A percentile compares a stretch with the other conserved stretches of the same genome.
These are phyloP conservation scores for Plantago ovata DNA, from an alignment of 257 asterid genomes.

Conservation along the genomic window DNA sequence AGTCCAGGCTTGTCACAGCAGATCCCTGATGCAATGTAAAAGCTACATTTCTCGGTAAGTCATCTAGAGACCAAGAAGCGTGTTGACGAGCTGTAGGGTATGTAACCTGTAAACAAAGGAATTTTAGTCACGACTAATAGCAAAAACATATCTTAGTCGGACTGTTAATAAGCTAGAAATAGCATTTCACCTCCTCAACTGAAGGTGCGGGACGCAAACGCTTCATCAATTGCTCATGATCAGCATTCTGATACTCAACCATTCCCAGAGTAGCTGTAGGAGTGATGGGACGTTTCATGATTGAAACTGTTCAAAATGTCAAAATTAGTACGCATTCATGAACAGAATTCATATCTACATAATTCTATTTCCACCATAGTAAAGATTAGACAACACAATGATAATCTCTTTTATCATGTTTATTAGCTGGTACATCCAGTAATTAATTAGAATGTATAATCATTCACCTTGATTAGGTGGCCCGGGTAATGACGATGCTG, in stretches of 20 bases:
- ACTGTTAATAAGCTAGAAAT: slow-evolving; percentile 12
- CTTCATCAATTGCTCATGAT: slow-evolving; percentile 93
- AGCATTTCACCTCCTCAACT: slow-evolving; percentile 80
- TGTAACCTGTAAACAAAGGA: slow-evolving; percentile 57
- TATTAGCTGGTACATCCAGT: slow-evolving; percentile 10
- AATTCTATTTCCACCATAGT: neutral
- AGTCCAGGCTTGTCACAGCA: slow-evolving; percentile 81
- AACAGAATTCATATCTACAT: neutral
- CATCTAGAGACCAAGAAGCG: slow-evolving; percentile 78
- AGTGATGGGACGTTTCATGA: slow-evolving; percentile 88
- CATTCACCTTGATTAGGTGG: slow-evolving; percentile 80
- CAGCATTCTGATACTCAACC: slow-evolving; percentile 84
- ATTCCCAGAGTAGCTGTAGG: slow-evolving; percentile 93
- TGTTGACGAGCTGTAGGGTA: slow-evolving; percentile 88
- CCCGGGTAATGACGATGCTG: slow-evolving; percentile 86
- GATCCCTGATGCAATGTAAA: slow-evolving; percentile 89
- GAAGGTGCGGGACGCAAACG: slow-evolving; percentile 91
- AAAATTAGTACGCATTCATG: slow-evolving; percentile 12
- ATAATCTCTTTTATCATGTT: neutral
- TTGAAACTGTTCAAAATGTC: slow-evolving; percentile 47
- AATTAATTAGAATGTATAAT: slow-evolving; percentile 7
- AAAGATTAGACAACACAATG: neutral
- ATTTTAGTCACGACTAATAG: slow-evolving; percentile 14
- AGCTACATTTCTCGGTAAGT: slow-evolving; percentile 90
- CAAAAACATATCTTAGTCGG: neutral